Evolutionary conservation across 257 asterid genomes (phyloP).

Genomic region (Forsythia viridissima): DNA sequence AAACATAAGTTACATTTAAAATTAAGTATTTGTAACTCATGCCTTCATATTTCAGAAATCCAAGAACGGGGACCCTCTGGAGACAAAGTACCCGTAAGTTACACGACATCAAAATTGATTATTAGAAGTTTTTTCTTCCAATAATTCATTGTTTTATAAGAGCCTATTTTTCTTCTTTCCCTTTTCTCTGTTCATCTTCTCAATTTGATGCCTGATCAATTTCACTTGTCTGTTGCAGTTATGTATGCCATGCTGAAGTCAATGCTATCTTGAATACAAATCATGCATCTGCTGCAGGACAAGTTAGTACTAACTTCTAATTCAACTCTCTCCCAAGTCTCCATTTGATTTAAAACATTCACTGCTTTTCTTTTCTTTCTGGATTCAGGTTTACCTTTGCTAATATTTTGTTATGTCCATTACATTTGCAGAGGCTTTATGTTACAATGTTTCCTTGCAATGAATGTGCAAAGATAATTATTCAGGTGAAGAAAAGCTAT

Average conservation of each 20-base stretch:
- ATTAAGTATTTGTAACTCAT: conserved; percentile 22
- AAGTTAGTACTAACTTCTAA: conserved; percentile 48
- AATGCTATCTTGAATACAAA: conserved; percentile 91
- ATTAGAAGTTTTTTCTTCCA: conserved; percentile 1
- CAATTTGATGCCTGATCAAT: background rate
- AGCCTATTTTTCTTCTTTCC: background rate
- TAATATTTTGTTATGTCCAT: conserved; percentile 20
- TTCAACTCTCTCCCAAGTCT: background rate
- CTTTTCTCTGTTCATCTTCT: conserved; percentile 7
- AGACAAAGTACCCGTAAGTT: conserved; percentile 94
- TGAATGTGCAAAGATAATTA: conserved; percentile 89
- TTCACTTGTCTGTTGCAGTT: conserved; percentile 44
- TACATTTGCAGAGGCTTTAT: conserved; percentile 72
- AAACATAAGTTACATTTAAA: conserved; percentile 1
- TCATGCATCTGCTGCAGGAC: conserved; percentile 96
- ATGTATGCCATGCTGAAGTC: conserved; percentile 96
- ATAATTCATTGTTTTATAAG: background rate
- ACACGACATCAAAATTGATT: background rate
- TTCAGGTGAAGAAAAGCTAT: conserved; percentile 55
- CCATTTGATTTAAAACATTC: background rate
- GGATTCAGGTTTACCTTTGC: conserved; percentile 11
- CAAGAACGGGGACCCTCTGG: conserved; percentile 75
- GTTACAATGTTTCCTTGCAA: conserved; percentile 98
- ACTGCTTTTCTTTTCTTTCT: conserved; percentile 8
- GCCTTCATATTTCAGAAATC: conserved; percentile 67